phyloP scores from a whole-genome alignment of 176 grass and related monocot genomes.

The Poa annua region DNA sequence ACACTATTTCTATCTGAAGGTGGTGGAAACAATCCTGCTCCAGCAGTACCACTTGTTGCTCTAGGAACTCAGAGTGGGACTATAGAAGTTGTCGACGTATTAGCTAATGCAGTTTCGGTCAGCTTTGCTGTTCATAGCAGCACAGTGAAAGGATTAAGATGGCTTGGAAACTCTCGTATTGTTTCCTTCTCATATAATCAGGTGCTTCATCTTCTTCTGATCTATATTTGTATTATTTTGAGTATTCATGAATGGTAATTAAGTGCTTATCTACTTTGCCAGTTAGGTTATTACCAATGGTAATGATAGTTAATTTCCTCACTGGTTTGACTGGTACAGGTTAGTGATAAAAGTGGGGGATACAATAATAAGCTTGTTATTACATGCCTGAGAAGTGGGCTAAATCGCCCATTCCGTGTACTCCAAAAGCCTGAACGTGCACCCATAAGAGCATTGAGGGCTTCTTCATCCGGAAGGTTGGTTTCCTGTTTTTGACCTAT shows the following conservation, averaged over 20 bases:
- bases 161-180: conserved; percentile 97
- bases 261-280: conserved; percentile 28
- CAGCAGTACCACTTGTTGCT: conserved; percentile 96
- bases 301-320: conserved; percentile 27
- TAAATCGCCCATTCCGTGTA: conserved; percentile 90
- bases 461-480: conserved; percentile 97
- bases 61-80: conserved; percentile 90
- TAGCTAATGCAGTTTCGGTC: conserved; percentile 78
- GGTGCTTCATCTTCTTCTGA: conserved; percentile 52
- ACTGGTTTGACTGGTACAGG: conserved; percentile 57
- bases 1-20: conserved; percentile 62
- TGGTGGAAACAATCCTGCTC: conserved; percentile 97
- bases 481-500: conserved; percentile 39
- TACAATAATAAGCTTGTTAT: conserved; percentile 90
- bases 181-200: conserved; percentile 97
- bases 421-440: conserved; percentile 98
- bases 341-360: conserved; percentile 91
- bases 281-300: conserved; percentile 13
- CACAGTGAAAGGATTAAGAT: conserved; percentile 82
- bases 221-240: conserved; percentile 34
- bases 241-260: conserved; percentile 38
- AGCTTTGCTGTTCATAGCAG: conserved; percentile 91
- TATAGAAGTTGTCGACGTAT: conserved; percentile 88
- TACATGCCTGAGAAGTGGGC: conserved; percentile 94
- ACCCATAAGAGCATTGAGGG: conserved; percentile 91